These are phyloP conservation scores for Pseudotsuga menziesii DNA, from an alignment of 75 land plant species.

Conservation along the genomic window DNA sequence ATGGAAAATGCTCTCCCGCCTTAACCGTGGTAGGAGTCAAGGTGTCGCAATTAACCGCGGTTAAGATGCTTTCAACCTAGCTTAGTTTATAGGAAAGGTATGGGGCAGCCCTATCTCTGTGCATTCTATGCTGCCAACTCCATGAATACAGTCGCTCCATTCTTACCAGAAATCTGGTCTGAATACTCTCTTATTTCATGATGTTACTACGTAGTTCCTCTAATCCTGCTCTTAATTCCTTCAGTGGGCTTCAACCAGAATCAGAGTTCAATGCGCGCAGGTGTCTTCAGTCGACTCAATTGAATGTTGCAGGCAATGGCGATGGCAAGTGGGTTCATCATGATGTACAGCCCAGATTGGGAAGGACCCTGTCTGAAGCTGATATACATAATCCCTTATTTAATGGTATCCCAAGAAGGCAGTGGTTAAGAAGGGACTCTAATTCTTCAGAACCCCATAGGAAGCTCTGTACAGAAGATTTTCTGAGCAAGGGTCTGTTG, in stretches of 20 bases:
- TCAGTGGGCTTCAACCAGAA: constrained; percentile 8
- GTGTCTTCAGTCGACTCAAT: neutral
- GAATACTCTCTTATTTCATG: no score
- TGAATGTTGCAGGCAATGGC: neutral
- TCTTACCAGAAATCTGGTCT: no score
- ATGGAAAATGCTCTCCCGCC: no score
- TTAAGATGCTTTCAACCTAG: no score
- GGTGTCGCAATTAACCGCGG: no score
- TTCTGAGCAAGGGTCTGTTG: constrained; percentile 4
- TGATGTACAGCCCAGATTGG: neutral
- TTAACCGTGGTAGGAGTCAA: no score
- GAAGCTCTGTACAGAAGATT: neutral
- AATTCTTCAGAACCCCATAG: neutral
- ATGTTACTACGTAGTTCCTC: constrained; percentile 53
- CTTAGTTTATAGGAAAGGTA: no score
- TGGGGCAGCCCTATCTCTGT: no score
- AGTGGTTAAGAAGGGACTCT: constrained; percentile 3
- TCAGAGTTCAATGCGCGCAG: neutral
- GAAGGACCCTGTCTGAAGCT: constrained; percentile 20
- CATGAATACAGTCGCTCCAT: no score
- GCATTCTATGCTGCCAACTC: no score
- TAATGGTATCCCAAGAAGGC: neutral
- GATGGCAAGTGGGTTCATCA: no score
- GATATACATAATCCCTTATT: neutral
- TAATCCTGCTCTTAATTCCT: constrained; percentile 25